Conservation (phyloP, 371 early-diverging fungal genomes). For the Mucor circinelloides region DNA sequence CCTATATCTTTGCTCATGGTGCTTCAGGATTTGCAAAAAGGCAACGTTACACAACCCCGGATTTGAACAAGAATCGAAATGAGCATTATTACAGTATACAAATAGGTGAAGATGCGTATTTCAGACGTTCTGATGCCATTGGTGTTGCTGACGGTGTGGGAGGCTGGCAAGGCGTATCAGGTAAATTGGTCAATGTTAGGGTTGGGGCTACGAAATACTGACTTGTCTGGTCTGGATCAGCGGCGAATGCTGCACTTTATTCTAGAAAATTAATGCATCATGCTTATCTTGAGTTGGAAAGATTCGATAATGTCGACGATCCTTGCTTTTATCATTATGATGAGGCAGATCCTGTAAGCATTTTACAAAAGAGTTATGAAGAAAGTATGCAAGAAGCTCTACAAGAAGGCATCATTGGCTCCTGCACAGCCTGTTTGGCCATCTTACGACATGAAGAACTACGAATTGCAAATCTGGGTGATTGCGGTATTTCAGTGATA, state of each 20-base stretch:
- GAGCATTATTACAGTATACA: conserved; percentile 47
- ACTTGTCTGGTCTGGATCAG: conserved; percentile 25
- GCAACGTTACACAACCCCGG: conserved; percentile 30
- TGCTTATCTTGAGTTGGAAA: conserved; percentile 74
- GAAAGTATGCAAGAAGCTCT: conserved; percentile 22
- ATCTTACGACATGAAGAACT: conserved; percentile 86
- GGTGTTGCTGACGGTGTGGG: conserved; percentile 85
- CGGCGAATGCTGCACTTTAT: conserved; percentile 86
- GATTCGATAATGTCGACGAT: conserved; percentile 49
- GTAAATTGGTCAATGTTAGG: conserved; percentile 11
- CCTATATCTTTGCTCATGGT: conserved; percentile 68
- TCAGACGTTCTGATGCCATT: conserved; percentile 69
- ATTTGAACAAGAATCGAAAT: conserved; percentile 7
- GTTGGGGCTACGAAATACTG: too few relatives aligned
- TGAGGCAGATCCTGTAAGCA: conserved; percentile 62
- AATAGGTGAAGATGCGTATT: conserved; percentile 82
- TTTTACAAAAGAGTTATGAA: conserved; percentile 74
- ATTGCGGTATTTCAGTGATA: conserved; percentile 86
- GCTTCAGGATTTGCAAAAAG: conserved; percentile 79
- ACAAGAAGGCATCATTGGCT: conserved; percentile 12
- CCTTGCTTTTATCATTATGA: conserved; percentile 31
- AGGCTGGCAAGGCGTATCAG: conserved; percentile 64
- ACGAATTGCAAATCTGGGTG: conserved; percentile 89
- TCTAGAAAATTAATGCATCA: conserved; percentile 92
- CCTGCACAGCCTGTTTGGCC: conserved; percentile 87